Evolutionary conservation across 2,329 filamentous ascomycete genomes (phyloP), one percentile per base, ranked within the genome.

Genomic region (Alternaria metachromatica): DNA sequence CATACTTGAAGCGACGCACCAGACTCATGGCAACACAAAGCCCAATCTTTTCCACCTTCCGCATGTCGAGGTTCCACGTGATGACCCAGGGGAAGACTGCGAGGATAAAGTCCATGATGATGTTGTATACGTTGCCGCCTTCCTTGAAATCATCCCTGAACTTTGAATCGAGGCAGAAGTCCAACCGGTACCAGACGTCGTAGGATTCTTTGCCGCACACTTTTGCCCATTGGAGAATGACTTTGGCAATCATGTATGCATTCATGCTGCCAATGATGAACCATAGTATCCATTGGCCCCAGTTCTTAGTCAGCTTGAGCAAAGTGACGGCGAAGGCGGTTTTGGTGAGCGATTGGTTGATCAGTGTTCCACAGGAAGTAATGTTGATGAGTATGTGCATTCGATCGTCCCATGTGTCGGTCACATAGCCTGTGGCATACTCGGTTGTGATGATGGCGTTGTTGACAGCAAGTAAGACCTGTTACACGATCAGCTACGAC

Each of bases 301-400:
- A 84, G 11, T 70, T 76, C 58, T 83, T 83, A 37, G 82, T 84
- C 71, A 86, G 60, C 56, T 80, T 80, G 21, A 81, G 73, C 33
- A 81, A 62, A 6, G 80, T 81, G 20, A 79, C 78, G n/a, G 76
- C 80, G 58, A 81, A 81, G 5, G 80, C 80, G 13, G 77, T 77
- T 56, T 81, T 81, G 15, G 76, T 77, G 21, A 77, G 70, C 43
- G 78, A 71, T 63, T 81, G 80, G 48, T 76, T 76, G 13, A 81
- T 64, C 3, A 81, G 69, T 26, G 78, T 81, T 10, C 78, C 78
- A 60, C 79, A 81, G 7, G 79, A 81, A 33, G 75, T 76, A 23
- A 80, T 72, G 67, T 83, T 84, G 78, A 86, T 85, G 59, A 87
- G 76, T 66, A 86, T 85, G 69, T 84, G 83, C 84, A 86, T 86